Percentiles rank a stretch among this genome's conserved stretches.
Evolutionary conservation across 345 rosid species (phyloP).

Genomic region (Populus tremula): DNA sequence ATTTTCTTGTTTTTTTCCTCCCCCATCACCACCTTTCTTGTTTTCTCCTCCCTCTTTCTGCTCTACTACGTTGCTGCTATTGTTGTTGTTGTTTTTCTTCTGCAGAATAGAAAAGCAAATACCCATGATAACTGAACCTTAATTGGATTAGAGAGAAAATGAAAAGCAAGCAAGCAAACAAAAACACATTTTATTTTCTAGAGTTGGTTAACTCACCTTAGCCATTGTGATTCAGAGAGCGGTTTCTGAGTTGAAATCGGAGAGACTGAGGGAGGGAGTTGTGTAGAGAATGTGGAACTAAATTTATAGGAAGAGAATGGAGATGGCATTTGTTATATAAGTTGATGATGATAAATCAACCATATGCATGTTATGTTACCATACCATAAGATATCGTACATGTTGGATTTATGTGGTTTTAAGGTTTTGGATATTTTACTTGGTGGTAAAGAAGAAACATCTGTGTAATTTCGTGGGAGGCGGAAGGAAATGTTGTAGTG

Average conservation of each 20-base stretch:
- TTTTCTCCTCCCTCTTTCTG: conserved; percentile 5
- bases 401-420: background rate
- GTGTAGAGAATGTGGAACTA: background rate
- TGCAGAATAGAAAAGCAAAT: background rate
- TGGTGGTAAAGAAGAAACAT: background rate
- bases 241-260: background rate
- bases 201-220: background rate
- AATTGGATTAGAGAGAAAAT: too few species aligned
- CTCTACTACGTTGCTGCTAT: background rate
- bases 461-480: background rate
- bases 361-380: background rate
- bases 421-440: background rate
- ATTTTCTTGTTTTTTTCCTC: conserved; percentile 29
- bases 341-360: background rate
- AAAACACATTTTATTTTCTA: background rate
- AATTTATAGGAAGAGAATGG: background rate
- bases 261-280: too few species aligned
- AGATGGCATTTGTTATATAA: background rate
- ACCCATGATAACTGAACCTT: background rate
- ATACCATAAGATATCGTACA: background rate
- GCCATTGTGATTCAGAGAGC: background rate
- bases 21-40: conserved; percentile 14
- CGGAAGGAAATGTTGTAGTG: background rate
- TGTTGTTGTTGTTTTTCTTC: conserved; percentile 23
- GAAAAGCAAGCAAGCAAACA: background rate